Conservation (phyloP, 2,329 filamentous ascomycete genomes). For the Monosporascus sp. region DNA sequence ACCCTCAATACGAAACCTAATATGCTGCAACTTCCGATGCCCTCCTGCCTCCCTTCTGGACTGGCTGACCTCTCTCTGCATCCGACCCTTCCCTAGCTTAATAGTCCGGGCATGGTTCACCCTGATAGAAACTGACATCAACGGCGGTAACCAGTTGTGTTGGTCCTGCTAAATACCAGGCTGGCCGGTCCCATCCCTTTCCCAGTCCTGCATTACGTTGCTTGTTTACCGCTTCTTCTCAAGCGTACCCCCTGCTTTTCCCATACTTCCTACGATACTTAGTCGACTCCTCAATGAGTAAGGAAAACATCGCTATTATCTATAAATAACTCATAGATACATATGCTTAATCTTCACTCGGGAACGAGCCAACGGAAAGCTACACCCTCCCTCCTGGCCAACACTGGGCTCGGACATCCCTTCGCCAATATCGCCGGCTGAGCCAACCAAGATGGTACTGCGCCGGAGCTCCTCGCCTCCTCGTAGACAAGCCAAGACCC, state of each 20-base stretch:
- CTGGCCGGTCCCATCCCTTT: too few species aligned
- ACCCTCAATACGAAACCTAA: too few species aligned
- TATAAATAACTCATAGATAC: too few species aligned
- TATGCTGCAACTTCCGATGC: too few species aligned
- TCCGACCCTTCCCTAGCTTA: slow-evolving; percentile 9
- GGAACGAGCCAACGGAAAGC: background rate
- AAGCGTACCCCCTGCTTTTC: background rate
- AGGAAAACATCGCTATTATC: too few species aligned
- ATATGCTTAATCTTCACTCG: too few species aligned
- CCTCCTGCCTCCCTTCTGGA: background rate
- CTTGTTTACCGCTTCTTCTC: background rate
- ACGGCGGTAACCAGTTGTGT: background rate
- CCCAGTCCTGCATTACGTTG: too few species aligned
- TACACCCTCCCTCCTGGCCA: background rate
- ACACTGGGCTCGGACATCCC: background rate
- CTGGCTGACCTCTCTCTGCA: background rate
- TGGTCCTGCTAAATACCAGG: too few species aligned
- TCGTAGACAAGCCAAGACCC: slow-evolving; percentile 22
- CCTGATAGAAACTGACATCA: slow-evolving; percentile 1
- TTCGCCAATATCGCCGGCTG: background rate
- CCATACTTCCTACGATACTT: background rate
- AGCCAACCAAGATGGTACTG: too few species aligned
- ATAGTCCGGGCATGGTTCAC: slow-evolving; percentile 7
- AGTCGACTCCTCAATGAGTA: background rate
- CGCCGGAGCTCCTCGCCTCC: background rate